These are phyloP conservation scores for Juglanconis oblonga DNA, from an alignment of 2,329 filamentous ascomycete species.

Conservation along the genomic window DNA sequence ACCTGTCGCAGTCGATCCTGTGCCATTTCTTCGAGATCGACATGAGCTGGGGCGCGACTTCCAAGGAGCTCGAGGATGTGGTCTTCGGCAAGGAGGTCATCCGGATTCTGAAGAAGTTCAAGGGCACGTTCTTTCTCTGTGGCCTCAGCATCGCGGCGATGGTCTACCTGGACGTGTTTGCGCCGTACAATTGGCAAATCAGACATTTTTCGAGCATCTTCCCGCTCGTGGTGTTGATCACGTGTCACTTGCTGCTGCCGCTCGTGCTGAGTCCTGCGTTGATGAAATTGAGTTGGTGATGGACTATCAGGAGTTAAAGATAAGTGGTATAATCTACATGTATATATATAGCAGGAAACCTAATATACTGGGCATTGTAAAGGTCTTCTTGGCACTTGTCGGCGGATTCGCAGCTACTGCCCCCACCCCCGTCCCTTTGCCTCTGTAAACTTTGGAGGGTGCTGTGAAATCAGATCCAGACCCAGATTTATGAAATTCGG, in stretches of 20 bases:
- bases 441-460: too few species aligned
- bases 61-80: constrained; percentile 45
- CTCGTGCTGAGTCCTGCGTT: constrained; percentile 60
- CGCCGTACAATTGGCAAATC: constrained; percentile 55
- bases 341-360: too few species aligned
- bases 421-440: too few species aligned
- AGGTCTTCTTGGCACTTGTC: too few species aligned
- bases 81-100: constrained; percentile 41
- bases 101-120: constrained; percentile 54
- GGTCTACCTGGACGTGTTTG: constrained; percentile 42
- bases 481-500: too few species aligned
- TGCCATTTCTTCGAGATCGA: constrained; percentile 41
- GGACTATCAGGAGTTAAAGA: neutral
- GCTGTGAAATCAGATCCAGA: too few species aligned
- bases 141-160: constrained; percentile 43
- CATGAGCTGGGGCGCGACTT: constrained; percentile 53
- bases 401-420: too few species aligned
- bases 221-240: constrained; percentile 50
- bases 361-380: too few species aligned
- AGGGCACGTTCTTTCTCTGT: constrained; percentile 51
- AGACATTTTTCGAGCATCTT: constrained; percentile 56
- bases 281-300: constrained; percentile 61
- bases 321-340: too few species aligned
- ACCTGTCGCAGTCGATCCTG: constrained; percentile 39
- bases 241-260: constrained; percentile 55